Base-by-base conservation (phyloP, 495 filamentous ascomycete species). In the Polyplosphaeria fusca region DNA sequence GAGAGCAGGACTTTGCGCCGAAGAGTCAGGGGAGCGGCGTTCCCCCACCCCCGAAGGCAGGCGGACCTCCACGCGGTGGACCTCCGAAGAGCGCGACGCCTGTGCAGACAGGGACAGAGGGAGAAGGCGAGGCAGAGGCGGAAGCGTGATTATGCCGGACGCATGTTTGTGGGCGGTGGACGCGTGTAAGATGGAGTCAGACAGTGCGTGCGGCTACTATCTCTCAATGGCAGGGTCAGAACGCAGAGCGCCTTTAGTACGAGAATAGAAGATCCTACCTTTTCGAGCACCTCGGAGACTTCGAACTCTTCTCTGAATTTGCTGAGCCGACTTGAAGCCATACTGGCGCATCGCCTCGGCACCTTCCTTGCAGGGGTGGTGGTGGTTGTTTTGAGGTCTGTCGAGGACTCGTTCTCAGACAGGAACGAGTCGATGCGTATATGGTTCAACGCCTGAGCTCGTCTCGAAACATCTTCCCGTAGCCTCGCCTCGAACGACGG, bases 1-100 rank as follows among this genome's bases (percentile, higher is more conserved):
- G 78, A 64, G 92, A 92, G 71, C 69, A 91, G 55, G 93, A 76
- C 26, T 50, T 91, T 69, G 63, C 46, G 32, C 41, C 67, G 23
- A 57, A 58, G 28, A 51, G 57, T 14, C 69, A 63, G 46, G 22
- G 60, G 11, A 48, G 61, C 23, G 43, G 37, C 40, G 47, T 57
- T n/a, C 62, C 63, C 30, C 64, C 64, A 35, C 73, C 71, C 27
- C 75, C 75, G 19, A 74, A 75, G 22, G 72, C 72, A 30, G 69
- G 55, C 12, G 72, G 69, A 20, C 67, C 67, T 11, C 71, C 71
- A 26, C 69, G 69, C 18, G 70, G 55, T 39, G 71, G 59, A 18
- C 52, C 52, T n/a, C 59, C 52, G 47, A 79, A 81, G 59, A 76
- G 68, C 44, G 80, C 75, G 23, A 84, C 85, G 38, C 84, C 85